A percentile compares a stretch with the other conserved stretches of the same genome.
Conservation (phyloP, 2,329 filamentous ascomycete genomes). For the Calonectria crousiana region DNA sequence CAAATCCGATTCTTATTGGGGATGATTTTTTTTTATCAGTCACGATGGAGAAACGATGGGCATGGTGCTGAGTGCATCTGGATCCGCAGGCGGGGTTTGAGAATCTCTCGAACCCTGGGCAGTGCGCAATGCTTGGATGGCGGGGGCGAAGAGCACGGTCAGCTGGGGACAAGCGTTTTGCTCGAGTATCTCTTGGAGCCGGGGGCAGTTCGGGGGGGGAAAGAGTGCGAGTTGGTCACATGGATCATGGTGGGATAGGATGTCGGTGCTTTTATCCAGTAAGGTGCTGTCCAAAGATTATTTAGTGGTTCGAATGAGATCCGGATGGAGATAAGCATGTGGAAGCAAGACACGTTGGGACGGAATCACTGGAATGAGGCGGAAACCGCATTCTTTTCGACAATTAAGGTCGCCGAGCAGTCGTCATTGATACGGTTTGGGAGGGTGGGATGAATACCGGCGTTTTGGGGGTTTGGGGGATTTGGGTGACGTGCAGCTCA, state of each 20-base stretch:
- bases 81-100: slow-evolving; percentile 11
- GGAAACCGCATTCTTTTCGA: not conserved
- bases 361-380: not conserved
- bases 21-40: slow-evolving; percentile 4
- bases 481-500: slow-evolving; percentile 12
- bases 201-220: not conserved
- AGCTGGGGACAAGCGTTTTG: not conserved
- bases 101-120: not conserved
- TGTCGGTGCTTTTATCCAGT: not conserved
- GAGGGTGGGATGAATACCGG: not conserved
- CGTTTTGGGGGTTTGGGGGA: not conserved
- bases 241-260: not conserved
- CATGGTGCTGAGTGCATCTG: not conserved
- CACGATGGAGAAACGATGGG: slow-evolving; percentile 13
- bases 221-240: not conserved
- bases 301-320: not conserved
- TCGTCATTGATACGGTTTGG: slow-evolving; percentile 3
- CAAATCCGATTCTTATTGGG: slow-evolving; percentile 10
- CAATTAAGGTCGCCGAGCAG: not conserved
- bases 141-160: slow-evolving; percentile 11
- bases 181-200: not conserved
- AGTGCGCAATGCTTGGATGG: slow-evolving; percentile 4
- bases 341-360: not conserved
- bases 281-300: not conserved
- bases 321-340: not conserved